These are phyloP conservation scores for Lactarius trivialis DNA, from an alignment of 768 basidiomycete genomes.

Conservation along the genomic window DNA sequence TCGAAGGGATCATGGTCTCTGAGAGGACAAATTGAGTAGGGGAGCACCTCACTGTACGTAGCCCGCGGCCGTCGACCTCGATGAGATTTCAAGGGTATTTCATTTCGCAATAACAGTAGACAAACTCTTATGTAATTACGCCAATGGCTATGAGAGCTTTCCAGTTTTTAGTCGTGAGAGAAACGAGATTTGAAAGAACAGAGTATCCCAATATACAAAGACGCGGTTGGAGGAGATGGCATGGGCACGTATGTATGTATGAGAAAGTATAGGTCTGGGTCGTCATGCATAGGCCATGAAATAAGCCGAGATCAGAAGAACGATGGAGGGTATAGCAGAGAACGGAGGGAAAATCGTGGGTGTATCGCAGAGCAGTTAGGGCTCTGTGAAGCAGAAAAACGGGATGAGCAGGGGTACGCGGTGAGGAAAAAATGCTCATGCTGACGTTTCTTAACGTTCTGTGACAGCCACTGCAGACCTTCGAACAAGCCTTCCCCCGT, in stretches of 20 bases:
- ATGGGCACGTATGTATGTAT: conserved; percentile 13
- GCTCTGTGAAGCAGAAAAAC: conserved; percentile 9
- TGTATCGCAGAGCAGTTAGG: neutral
- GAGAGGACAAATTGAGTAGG: neutral
- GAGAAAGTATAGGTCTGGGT: conserved; percentile 7
- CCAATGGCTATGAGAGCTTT: neutral
- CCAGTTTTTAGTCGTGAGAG: neutral
- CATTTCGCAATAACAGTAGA: neutral
- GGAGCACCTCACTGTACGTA: neutral
- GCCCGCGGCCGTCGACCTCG: neutral
- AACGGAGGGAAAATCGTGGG: conserved; percentile 17
- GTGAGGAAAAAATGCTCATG: conserved; percentile 34
- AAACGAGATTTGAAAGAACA: neutral
- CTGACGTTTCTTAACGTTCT: conserved; percentile 93
- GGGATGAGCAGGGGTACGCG: neutral
- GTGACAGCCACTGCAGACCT: conserved; percentile 94
- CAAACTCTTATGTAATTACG: conserved; percentile 11
- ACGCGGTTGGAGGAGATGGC: neutral
- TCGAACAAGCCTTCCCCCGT: conserved; percentile 97
- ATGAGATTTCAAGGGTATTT: neutral
- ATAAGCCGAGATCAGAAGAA: conserved; percentile 24
- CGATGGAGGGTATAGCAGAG: conserved; percentile 24
- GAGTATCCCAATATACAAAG: conserved; percentile 6
- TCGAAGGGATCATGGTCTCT: conserved; percentile 5
- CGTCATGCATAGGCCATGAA: conserved; percentile 19